A percentile compares a stretch with the other conserved stretches of the same genome.
phyloP scores from a whole-genome alignment of 179 eudicot species.

The Camellia oleifera region DNA sequence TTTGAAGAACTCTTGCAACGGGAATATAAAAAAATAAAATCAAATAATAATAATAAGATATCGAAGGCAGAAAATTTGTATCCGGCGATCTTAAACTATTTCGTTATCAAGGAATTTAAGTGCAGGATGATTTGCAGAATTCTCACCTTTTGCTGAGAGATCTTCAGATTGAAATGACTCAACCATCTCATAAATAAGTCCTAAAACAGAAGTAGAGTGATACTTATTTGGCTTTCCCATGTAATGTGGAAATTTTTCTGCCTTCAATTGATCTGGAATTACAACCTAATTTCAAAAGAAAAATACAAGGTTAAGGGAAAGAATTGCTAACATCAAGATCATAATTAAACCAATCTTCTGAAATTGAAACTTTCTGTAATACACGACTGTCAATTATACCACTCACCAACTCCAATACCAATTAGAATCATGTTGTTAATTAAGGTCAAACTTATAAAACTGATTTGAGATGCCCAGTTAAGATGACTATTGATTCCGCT shows the following conservation, averaged over 20 bases:
- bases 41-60: constrained; percentile 19
- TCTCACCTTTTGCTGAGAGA: constrained; percentile 32
- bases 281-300: constrained; percentile 44
- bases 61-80: background rate
- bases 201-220: constrained; percentile 66
- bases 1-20: no score
- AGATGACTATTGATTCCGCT: no score
- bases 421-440: no score
- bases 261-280: constrained; percentile 34
- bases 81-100: background rate
- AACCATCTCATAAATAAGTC: constrained; percentile 52
- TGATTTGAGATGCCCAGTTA: no score
- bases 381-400: no score
- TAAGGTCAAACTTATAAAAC: no score
- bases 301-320: background rate
- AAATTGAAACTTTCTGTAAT: background rate
- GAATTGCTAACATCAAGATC: background rate
- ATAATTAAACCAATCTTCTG: background rate
- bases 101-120: background rate
- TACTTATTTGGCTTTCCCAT: constrained; percentile 50
- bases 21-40: no score
- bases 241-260: constrained; percentile 56
- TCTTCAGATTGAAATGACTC: constrained; percentile 14
- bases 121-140: background rate
- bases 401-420: no score